These are phyloP conservation scores for Miscanthus lutarioriparius DNA, from an alignment of 176 grass and related monocot species.

Conservation along the genomic window DNA sequence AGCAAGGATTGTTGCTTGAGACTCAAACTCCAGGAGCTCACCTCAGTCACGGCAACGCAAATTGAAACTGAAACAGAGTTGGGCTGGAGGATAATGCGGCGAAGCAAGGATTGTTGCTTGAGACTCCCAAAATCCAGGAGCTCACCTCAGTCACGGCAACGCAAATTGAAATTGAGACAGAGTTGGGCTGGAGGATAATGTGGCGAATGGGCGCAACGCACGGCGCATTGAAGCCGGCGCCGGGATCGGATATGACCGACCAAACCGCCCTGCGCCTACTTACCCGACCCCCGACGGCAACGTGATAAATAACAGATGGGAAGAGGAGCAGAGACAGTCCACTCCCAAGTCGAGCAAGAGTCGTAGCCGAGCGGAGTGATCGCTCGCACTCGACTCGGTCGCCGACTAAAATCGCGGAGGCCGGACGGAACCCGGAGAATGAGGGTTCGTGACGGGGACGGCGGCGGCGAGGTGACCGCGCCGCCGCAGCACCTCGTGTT, in stretches of 20 bases:
- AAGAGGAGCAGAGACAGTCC: not conserved
- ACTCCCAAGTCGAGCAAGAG: not conserved
- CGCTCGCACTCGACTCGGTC: not conserved
- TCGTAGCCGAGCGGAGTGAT: not conserved
- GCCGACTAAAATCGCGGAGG: not conserved
- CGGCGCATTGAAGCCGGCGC: slow-evolving; percentile 15
- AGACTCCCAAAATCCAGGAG: not conserved
- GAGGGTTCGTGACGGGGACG: slow-evolving; percentile 43
- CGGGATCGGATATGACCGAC: slow-evolving; percentile 13
- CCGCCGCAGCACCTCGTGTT: slow-evolving; percentile 59
- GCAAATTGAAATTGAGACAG: not conserved
- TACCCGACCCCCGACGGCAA: not conserved
- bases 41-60: not conserved
- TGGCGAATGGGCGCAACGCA: not conserved
- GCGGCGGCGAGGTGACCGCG: slow-evolving; percentile 18
- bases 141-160: not conserved
- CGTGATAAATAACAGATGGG: not conserved
- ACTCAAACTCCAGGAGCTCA: not conserved
- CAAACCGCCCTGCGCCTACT: not conserved
- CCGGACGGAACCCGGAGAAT: slow-evolving; percentile 20
- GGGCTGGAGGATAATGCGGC: not conserved
- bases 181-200: not conserved
- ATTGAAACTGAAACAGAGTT: not conserved
- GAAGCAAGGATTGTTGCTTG: slow-evolving; percentile 14
- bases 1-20: not conserved